These are phyloP conservation scores for Arabidopsis lyrata DNA, from an alignment of 441 rosid genomes.

Conservation along the genomic window DNA sequence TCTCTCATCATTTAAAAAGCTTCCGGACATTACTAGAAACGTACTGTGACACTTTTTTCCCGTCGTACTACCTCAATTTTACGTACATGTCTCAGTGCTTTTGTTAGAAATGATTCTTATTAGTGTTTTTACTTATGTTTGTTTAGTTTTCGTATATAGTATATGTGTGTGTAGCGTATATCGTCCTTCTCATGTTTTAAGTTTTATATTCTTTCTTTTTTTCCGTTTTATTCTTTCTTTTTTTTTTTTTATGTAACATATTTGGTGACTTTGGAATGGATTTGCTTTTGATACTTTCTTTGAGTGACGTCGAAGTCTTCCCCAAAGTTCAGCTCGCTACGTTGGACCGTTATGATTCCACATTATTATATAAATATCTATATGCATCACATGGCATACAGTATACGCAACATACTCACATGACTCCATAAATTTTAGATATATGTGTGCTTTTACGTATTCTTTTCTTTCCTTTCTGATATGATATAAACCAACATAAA, in stretches of 20 bases:
- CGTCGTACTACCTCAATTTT: conserved; percentile 30
- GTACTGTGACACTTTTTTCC: conserved; percentile 17
- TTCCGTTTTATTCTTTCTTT: conserved; percentile 4
- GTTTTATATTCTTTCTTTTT: background rate
- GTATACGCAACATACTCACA: conserved; percentile 44
- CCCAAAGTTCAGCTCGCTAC: conserved; percentile 29
- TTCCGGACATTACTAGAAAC: conserved; percentile 28
- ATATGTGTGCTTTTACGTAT: conserved; percentile 24
- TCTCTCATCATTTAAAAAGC: conserved; percentile 31
- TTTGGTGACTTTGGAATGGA: conserved; percentile 33
- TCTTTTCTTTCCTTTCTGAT: conserved; percentile 11
- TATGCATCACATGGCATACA: conserved; percentile 42
- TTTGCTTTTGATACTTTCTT: conserved; percentile 46
- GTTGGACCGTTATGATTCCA: conserved; percentile 47
- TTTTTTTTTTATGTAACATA: background rate
- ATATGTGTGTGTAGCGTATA: background rate
- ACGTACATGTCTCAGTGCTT: conserved; percentile 5
- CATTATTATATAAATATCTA: conserved; percentile 19
- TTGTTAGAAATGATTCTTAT: conserved; percentile 25
- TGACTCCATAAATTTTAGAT: conserved; percentile 32
- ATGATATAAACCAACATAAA: conserved; percentile 5
- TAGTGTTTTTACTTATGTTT: background rate
- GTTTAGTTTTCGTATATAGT: background rate
- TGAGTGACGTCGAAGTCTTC: conserved; percentile 48
- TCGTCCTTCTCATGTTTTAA: background rate